A percentile compares a stretch with the other conserved stretches of the same genome.
Evolutionary conservation across 345 rosid species (phyloP).

Genomic region (Eucalyptus brandiana): DNA sequence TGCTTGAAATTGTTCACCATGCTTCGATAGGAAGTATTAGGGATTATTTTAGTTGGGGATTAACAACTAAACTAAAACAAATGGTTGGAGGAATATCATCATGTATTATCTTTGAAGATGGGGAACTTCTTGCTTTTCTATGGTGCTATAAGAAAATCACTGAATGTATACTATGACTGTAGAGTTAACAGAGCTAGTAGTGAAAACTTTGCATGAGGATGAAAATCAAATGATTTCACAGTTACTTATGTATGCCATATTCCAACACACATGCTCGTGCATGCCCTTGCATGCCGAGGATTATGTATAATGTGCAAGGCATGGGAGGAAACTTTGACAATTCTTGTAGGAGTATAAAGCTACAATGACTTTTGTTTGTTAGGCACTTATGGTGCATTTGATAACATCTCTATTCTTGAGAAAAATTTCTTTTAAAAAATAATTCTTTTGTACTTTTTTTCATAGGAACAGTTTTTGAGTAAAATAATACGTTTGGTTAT

Average conservation of each 20-base stretch:
- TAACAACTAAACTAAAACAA: too few species aligned
- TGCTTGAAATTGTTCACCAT: too few species aligned
- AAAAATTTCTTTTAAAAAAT: too few species aligned
- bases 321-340: background rate
- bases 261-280: background rate
- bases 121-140: background rate
- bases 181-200: background rate
- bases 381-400: background rate
- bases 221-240: background rate
- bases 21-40: too few species aligned
- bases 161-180: background rate
- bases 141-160: background rate
- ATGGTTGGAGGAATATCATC: background rate
- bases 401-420: too few species aligned
- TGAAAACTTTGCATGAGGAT: background rate
- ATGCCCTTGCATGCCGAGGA: background rate
- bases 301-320: background rate
- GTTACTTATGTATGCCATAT: background rate
- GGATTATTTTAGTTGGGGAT: too few species aligned
- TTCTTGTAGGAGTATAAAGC: background rate
- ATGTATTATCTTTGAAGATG: background rate
- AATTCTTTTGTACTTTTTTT: too few species aligned
- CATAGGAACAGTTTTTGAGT: accelerated
- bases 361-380: background rate
- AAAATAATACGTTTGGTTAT: accelerated